Percentiles rank a stretch among this genome's conserved stretches.
These are phyloP conservation scores for Noccaea bulbosa DNA, from an alignment of 345 rosid genomes.

Conservation along the genomic window DNA sequence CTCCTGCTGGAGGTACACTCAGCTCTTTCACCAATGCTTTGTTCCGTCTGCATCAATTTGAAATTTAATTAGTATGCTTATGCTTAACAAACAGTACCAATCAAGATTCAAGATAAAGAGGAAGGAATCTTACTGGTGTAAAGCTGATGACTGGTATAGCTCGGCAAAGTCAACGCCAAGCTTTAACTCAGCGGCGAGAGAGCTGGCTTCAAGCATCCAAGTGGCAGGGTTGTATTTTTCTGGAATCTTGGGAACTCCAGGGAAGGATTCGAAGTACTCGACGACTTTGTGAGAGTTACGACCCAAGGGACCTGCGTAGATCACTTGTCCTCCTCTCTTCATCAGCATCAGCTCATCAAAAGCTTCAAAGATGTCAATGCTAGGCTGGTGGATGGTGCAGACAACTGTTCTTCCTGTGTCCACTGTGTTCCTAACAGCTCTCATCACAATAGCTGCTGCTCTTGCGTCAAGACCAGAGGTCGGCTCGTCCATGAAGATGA, in stretches of 20 bases:
- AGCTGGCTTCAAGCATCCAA: constrained; percentile 92
- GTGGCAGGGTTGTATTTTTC: constrained; percentile 83
- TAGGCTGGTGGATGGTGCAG: constrained; percentile 86
- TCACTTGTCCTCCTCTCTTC: constrained; percentile 93
- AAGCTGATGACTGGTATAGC: constrained; percentile 57
- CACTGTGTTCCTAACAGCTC: constrained; percentile 86
- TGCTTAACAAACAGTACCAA: too few species aligned
- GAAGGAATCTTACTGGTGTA: constrained; percentile 52
- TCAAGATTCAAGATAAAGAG: too few species aligned
- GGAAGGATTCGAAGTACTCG: constrained; percentile 77
- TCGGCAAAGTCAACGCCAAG: constrained; percentile 82
- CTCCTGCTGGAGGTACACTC: constrained; percentile 56
- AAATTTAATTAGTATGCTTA: background rate
- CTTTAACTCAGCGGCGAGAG: constrained; percentile 67
- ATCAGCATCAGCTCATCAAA: constrained; percentile 75
- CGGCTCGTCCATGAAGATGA: constrained; percentile 92
- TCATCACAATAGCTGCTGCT: constrained; percentile 92
- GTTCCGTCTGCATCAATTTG: constrained; percentile 50
- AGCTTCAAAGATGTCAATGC: constrained; percentile 85
- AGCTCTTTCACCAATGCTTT: constrained; percentile 58
- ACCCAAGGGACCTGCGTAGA: constrained; percentile 72
- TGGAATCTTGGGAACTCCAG: constrained; percentile 72
- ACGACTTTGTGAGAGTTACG: constrained; percentile 65
- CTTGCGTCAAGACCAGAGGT: constrained; percentile 94
- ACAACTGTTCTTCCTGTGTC: constrained; percentile 92